A percentile compares a stretch with the other conserved stretches of the same genome.
phyloP scores from a whole-genome alignment of 257 asterid genomes.

The Coffea canephora region DNA sequence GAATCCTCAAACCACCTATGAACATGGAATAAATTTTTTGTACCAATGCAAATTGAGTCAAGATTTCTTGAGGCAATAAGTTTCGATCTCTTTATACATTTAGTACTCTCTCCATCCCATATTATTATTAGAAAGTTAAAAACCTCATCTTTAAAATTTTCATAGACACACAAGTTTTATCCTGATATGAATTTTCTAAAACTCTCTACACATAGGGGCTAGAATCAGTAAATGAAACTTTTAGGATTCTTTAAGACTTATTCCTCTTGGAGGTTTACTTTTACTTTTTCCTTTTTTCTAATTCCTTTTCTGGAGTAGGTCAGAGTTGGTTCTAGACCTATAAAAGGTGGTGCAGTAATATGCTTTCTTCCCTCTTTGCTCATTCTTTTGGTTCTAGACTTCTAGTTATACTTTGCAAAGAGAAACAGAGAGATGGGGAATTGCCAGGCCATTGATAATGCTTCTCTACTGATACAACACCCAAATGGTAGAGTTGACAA shows the following conservation, averaged over 20 bases:
- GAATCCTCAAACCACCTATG: not conserved
- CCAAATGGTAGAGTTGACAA: conserved; percentile 73
- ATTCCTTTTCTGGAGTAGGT: not conserved
- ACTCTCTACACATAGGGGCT: too few species aligned
- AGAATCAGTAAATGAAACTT: too few species aligned
- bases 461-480: conserved; percentile 58
- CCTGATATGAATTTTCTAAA: too few species aligned
- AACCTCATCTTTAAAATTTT: too few species aligned
- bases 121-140: too few species aligned
- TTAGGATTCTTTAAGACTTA: not conserved
- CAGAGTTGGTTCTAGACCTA: conserved; percentile 9
- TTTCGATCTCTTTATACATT: too few species aligned
- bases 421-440: conserved; percentile 62
- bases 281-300: not conserved
- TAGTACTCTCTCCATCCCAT: too few species aligned
- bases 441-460: conserved; percentile 91
- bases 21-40: too few species aligned
- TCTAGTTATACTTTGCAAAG: not conserved
- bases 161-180: too few species aligned
- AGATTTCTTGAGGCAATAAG: too few species aligned
- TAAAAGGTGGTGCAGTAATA: conserved; percentile 9
- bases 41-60: too few species aligned
- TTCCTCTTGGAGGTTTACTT: not conserved
- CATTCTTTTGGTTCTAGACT: conserved; percentile 7
- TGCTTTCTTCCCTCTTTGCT: conserved; percentile 14